phyloP scores from a whole-genome alignment of 164 flowering plant genomes.

The Cinnamomum chago region DNA sequence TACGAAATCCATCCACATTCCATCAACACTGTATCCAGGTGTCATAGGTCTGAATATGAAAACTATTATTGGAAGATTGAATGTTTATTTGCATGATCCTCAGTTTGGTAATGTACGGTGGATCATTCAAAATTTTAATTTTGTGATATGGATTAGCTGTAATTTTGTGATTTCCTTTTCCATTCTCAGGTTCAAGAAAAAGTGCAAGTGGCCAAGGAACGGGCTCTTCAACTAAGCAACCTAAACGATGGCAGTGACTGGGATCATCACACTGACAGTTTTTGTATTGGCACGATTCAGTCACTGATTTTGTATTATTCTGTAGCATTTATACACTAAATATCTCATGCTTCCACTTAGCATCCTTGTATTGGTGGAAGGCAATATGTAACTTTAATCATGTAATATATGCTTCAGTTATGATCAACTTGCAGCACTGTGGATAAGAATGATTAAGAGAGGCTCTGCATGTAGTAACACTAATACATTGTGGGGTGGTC shows the following conservation, averaged over 20 bases:
- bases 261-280: background rate
- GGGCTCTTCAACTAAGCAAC: slow-evolving; percentile 27
- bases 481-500: no score
- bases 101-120: background rate
- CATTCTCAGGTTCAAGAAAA: slow-evolving; percentile 36
- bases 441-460: no score
- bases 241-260: slow-evolving; percentile 34
- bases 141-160: background rate
- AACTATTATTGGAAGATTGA: background rate
- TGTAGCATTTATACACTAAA: background rate
- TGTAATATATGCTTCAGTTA: background rate
- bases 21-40: background rate
- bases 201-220: slow-evolving; percentile 13
- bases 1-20: background rate
- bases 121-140: background rate
- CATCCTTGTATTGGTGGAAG: background rate
- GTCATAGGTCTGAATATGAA: background rate
- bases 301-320: background rate
- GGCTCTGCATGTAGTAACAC: no score
- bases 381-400: background rate
- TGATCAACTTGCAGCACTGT: background rate
- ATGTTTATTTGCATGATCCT: background rate
- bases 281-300: background rate
- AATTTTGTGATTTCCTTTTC: background rate
- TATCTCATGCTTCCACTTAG: background rate